Evolutionary conservation across 164 flowering plant genomes (phyloP).

Genomic region (Cinnamomum chago): DNA sequence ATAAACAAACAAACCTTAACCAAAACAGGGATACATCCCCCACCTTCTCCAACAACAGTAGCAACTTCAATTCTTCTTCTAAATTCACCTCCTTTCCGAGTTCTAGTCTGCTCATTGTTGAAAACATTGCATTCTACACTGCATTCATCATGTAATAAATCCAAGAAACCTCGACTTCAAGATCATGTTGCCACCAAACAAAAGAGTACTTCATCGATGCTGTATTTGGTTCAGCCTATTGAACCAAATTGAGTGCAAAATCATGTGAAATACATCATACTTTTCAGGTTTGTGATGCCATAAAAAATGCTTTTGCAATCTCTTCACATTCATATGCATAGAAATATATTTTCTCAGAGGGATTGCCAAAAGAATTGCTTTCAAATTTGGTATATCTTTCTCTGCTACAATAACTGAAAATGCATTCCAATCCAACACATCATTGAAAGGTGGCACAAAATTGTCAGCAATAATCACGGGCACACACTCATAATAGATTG

Average conservation of each 20-base stretch:
- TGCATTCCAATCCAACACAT: constrained; percentile 19
- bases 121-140: no score
- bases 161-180: background rate
- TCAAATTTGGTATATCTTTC: constrained; percentile 24
- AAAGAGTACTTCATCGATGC: background rate
- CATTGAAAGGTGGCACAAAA: constrained; percentile 23
- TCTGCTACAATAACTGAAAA: constrained; percentile 21
- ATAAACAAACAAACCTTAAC: no score
- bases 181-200: background rate
- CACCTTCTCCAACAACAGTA: background rate
- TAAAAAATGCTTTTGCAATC: constrained; percentile 20
- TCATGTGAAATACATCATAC: constrained; percentile 24
- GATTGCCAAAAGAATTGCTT: constrained; percentile 12
- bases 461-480: constrained; percentile 27
- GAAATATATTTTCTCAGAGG: constrained; percentile 8
- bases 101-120: background rate
- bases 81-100: background rate
- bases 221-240: constrained; percentile 19
- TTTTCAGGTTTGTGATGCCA: constrained; percentile 21
- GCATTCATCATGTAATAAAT: background rate
- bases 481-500: constrained; percentile 21
- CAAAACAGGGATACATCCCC: background rate
- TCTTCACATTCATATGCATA: constrained; percentile 10
- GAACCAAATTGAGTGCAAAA: constrained; percentile 23
- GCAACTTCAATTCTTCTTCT: background rate